phyloP scores from a whole-genome alignment of 2,329 filamentous ascomycete species.

The Lomentospora prolificans region DNA sequence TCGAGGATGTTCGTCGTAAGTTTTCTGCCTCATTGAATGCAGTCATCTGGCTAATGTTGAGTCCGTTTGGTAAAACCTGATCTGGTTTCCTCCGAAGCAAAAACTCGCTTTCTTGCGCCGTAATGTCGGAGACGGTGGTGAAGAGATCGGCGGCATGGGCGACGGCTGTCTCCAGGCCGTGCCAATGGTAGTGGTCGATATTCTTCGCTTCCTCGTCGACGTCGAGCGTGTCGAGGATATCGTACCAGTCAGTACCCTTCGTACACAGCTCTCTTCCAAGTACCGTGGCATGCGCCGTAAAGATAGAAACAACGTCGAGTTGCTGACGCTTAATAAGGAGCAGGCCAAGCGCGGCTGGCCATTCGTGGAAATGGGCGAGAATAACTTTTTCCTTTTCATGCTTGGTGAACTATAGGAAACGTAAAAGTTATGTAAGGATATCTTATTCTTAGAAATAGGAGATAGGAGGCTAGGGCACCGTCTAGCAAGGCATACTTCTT shows the following conservation, averaged over 20 bases:
- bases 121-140: constrained; percentile 26
- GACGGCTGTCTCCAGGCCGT: constrained; percentile 2
- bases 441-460: no score
- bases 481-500: neutral
- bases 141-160: constrained; percentile 3
- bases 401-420: neutral
- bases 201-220: constrained; percentile 2
- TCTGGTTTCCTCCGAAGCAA: constrained; percentile 95
- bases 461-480: neutral
- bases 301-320: constrained; percentile 3
- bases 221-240: constrained; percentile 1
- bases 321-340: neutral
- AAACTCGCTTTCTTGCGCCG: constrained; percentile 95
- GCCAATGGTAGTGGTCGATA: constrained; percentile 2
- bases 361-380: constrained; percentile 7
- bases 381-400: neutral
- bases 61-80: constrained; percentile 87
- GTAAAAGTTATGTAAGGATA: neutral
- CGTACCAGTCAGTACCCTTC: constrained; percentile 1
- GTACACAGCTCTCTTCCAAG: constrained; percentile 1
- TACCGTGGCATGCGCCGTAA: constrained; percentile 5
- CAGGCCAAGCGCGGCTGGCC: constrained; percentile 3
- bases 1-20: constrained; percentile 79
- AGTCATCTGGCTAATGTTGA: constrained; percentile 66
- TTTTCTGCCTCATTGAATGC: constrained; percentile 61